Conservation (phyloP, 495 filamentous ascomycete species). For the Penicillium maclennaniae region DNA sequence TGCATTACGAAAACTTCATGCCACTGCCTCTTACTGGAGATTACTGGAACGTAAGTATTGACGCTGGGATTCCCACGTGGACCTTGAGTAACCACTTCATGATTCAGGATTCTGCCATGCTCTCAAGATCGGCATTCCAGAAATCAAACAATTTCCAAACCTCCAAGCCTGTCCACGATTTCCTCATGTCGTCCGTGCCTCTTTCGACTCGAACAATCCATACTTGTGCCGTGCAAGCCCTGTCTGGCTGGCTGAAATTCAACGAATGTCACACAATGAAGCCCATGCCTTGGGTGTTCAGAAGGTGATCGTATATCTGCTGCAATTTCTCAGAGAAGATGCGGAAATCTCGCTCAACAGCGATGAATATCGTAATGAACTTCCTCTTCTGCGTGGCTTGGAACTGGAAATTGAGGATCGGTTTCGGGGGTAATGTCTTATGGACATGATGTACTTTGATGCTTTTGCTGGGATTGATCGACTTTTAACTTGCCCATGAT, state of each 20-base stretch:
- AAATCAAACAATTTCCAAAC: conserved; percentile 11
- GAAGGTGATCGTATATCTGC: conserved; percentile 24
- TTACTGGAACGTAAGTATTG: conserved; percentile 13
- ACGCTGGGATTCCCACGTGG: not conserved
- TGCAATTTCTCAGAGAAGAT: conserved; percentile 31
- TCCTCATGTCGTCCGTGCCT: conserved; percentile 7
- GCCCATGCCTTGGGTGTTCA: conserved; percentile 24
- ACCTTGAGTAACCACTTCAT: not conserved
- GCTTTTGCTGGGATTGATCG: no score
- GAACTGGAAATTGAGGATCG: not conserved
- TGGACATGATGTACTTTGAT: no score
- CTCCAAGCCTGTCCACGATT: not conserved
- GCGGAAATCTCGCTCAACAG: conserved; percentile 1
- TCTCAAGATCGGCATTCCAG: conserved; percentile 19
- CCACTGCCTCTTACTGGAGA: not conserved
- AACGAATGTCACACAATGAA: not conserved
- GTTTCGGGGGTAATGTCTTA: not conserved
- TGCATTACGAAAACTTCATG: not conserved
- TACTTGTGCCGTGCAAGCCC: conserved; percentile 34
- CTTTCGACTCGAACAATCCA: conserved; percentile 23
- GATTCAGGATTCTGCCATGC: conserved; percentile 24
- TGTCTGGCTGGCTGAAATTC: conserved; percentile 13
- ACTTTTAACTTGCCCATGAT: no score
- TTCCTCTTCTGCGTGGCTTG: not conserved
- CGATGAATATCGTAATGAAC: not conserved